Evolutionary conservation across 441 rosid genomes (phyloP).

Genomic region (Pelargonium cotyledonis): DNA sequence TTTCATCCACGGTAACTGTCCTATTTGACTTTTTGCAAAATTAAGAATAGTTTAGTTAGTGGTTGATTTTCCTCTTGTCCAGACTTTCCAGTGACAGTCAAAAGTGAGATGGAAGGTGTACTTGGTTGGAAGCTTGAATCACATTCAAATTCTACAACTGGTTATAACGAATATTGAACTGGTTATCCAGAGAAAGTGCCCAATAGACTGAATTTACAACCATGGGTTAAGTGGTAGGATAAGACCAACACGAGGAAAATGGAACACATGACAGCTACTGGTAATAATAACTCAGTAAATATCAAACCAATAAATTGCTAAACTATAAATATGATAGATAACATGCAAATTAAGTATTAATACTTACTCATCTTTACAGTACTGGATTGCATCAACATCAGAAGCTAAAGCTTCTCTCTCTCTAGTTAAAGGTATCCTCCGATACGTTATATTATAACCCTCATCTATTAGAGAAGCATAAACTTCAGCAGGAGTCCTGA

Average conservation of each 20-base stretch:
- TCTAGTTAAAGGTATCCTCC: slow-evolving; percentile 91
- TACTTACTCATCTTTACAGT: slow-evolving; percentile 71
- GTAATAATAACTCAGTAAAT: slow-evolving; percentile 12
- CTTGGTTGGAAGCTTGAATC: background rate
- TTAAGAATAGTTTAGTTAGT: no score
- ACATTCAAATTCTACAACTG: no score
- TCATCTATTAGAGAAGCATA: slow-evolving; percentile 68
- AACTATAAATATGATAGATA: background rate
- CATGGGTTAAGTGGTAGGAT: background rate
- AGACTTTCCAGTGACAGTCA: no score
- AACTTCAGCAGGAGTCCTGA: slow-evolving; percentile 91
- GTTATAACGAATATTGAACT: no score
- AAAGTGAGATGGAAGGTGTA: no score
- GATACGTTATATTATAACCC: slow-evolving; percentile 59
- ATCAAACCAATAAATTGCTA: background rate
- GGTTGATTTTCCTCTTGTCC: no score
- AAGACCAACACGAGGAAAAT: background rate
- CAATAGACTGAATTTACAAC: background rate
- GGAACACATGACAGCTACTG: background rate
- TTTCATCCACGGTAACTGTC: background rate
- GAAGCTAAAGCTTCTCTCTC: slow-evolving; percentile 91
- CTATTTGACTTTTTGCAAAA: no score
- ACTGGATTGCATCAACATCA: slow-evolving; percentile 89
- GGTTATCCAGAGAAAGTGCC: background rate
- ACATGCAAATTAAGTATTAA: slow-evolving; percentile 13